Percentiles rank a stretch among this genome's conserved stretches.
These are phyloP conservation scores for Cunninghamia lanceolata DNA, from an alignment of 75 land plant species.

Conservation along the genomic window DNA sequence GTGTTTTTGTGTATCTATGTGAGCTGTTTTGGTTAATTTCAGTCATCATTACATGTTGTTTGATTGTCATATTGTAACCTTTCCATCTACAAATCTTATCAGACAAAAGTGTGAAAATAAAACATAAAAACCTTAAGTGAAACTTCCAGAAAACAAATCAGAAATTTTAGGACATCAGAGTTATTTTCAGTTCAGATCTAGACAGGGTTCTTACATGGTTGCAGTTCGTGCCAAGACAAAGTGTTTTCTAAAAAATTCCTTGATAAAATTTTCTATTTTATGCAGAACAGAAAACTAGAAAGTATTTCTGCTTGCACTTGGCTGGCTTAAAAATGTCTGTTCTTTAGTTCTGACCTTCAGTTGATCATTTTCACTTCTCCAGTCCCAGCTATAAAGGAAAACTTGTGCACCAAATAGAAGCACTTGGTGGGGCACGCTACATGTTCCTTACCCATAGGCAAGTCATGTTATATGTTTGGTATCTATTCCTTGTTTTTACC, in stretches of 20 bases:
- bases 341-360: neutral
- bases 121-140: no score
- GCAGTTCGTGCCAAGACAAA: neutral
- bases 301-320: neutral
- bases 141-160: no score
- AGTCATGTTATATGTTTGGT: conserved; percentile 3
- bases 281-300: neutral
- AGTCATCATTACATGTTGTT: no score
- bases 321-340: neutral
- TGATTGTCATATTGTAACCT: no score
- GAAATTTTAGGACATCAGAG: no score
- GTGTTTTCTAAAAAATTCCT: neutral
- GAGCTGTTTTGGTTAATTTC: no score
- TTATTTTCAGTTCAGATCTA: no score
- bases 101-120: no score
- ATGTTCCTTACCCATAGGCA: conserved; percentile 88
- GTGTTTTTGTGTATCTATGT: no score
- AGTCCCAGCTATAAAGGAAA: conserved; percentile 64
- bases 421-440: conserved; percentile 75
- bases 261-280: neutral
- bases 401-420: conserved; percentile 57
- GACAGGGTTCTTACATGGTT: neutral
- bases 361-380: conserved; percentile 16
- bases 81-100: no score
- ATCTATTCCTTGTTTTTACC: neutral